Conservation (phyloP, 805 yeast genomes). For the Ogataea siamensis region DNA sequence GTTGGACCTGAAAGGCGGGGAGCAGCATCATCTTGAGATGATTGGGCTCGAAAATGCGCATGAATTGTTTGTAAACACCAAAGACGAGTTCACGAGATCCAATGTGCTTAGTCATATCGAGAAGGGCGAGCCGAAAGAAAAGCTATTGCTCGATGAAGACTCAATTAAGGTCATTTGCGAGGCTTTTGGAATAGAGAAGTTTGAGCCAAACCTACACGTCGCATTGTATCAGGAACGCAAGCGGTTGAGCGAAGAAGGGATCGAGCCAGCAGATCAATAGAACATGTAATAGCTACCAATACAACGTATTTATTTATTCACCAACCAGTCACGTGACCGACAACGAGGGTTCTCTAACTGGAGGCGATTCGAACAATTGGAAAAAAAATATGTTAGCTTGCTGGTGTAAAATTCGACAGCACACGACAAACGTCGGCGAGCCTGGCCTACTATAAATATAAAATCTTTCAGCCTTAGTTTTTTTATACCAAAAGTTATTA, state of each 20-base stretch:
- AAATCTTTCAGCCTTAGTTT: conserved; percentile 9
- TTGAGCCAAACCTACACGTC: conserved; percentile 43
- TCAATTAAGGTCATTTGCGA: conserved; percentile 46
- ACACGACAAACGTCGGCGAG: conserved; percentile 14
- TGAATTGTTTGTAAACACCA: conserved; percentile 28
- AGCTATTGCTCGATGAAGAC: conserved; percentile 43
- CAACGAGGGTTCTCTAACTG: conserved; percentile 1
- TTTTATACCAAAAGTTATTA: conserved; percentile 10
- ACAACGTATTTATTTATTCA: neutral
- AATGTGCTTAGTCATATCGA: conserved; percentile 23
- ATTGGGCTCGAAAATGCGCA: conserved; percentile 34
- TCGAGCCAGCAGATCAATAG: neutral
- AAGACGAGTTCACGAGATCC: conserved; percentile 17
- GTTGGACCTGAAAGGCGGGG: conserved; percentile 36
- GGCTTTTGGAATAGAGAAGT: conserved; percentile 43
- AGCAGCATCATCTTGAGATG: conserved; percentile 35
- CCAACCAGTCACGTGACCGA: conserved; percentile 4
- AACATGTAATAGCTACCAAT: conserved; percentile 1
- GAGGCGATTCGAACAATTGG: neutral
- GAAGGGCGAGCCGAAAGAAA: conserved; percentile 29
- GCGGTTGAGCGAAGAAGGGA: conserved; percentile 5
- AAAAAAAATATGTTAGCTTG: neutral
- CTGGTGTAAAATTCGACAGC: conserved; percentile 1
- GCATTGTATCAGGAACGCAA: conserved; percentile 55
- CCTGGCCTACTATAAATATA: conserved; percentile 9